Base-by-base conservation (phyloP, 2,329 filamentous ascomycete genomes). In the Fonsecaea nubica region DNA sequence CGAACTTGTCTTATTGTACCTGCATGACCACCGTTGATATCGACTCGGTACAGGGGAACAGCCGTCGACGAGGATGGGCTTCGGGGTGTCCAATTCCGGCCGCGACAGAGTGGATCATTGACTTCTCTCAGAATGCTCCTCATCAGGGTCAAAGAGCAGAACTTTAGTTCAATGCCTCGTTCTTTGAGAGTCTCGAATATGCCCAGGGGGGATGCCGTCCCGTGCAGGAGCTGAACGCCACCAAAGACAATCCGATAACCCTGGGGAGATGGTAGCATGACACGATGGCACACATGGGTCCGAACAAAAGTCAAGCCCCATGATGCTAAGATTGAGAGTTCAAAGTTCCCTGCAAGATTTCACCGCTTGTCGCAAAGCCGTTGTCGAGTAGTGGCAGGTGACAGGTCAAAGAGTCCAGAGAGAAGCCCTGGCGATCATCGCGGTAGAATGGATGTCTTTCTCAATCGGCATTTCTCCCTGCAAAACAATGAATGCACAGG, bases 21-120 rank as follows among this genome's bases (percentile, higher is more conserved):
- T 55, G 52, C 52, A 55, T 55, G 18, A 18, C 52, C 52, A 12
- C 8, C 40, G 33, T 55, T 30, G 52, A 55, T 55, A 50, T 50
- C 45, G 25, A 30, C 8, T 25, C 13, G 45, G 21, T 25, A 18
- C 18, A 25, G 25, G 9, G 10, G 8, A 50, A 50, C 45, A 25
- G 45, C 9, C 18, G 52, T 36, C 30, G 52, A n/a, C 35, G 18
- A 33, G 12, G 10, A 32, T 36, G 52, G 18, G 33, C 33, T 55
- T 21, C 52, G 35, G 33, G n/a, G 30, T 55, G 8, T n/a, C 30
- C 13, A n/a, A 21, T 9, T 33, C 30, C 33, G 52, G 15, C 9
- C 52, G 8, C 15, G 30, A 18, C 52, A 33, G 21, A 35, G 52
- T 55, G 30, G 52, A 55, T 55, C 30, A 36, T 33, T 33, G 33